Conservation (phyloP, 2,329 filamentous ascomycete genomes). For the Ceratocystis eucalypticola region DNA sequence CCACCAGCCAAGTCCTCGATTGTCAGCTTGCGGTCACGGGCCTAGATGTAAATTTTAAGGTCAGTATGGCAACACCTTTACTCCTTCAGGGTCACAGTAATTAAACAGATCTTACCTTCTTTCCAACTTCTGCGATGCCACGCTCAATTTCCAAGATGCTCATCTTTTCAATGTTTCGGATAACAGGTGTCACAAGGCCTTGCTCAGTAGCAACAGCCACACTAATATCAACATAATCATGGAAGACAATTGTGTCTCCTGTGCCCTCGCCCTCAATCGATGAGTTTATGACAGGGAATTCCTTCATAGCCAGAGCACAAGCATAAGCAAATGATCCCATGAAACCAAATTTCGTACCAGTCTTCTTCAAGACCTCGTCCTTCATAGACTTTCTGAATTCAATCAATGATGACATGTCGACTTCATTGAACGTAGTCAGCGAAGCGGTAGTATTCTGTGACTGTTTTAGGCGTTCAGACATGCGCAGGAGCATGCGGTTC, state of each 20-base stretch:
- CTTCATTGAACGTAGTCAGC: conserved; percentile 96
- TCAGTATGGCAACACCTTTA: neutral
- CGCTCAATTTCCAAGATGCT: conserved; percentile 83
- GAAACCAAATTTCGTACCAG: conserved; percentile 95
- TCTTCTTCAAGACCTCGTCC: conserved; percentile 90
- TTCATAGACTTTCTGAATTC: conserved; percentile 96
- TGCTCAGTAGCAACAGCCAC: conserved; percentile 96
- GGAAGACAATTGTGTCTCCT: conserved; percentile 94
- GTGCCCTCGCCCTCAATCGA: conserved; percentile 92
- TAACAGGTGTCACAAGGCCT: conserved; percentile 89
- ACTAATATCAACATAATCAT: conserved; percentile 95
- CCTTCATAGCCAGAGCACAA: conserved; percentile 80
- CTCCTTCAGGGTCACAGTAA: neutral
- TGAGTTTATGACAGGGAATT: conserved; percentile 88
- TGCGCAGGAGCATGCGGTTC: conserved; percentile 97
- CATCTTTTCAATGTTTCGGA: conserved; percentile 81
- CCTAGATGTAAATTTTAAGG: conserved; percentile 36
- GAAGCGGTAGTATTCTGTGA: conserved; percentile 97
- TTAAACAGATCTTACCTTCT: conserved; percentile 53
- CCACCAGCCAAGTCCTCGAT: conserved; percentile 99
- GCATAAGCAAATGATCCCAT: conserved; percentile 96
- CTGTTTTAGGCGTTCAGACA: conserved; percentile 95
- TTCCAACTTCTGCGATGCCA: conserved; percentile 82
- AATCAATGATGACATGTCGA: conserved; percentile 97
- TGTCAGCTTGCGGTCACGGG: conserved; percentile 87